Evolutionary conservation across 2,329 filamentous ascomycete genomes (phyloP).

Genomic region (Monilinia fructicola): DNA sequence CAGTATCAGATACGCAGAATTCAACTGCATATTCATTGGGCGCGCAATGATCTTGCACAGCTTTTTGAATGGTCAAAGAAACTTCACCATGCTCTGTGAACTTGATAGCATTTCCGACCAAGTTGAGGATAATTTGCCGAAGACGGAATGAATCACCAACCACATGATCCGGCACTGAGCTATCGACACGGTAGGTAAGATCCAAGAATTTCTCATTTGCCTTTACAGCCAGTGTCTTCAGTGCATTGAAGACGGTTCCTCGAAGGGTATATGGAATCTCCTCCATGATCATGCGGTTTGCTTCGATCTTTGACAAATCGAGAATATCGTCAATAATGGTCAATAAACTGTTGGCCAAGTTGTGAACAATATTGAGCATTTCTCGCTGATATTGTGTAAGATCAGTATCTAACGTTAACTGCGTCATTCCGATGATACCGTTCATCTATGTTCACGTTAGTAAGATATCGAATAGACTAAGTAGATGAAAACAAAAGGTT

Average conservation of each 20-base stretch:
- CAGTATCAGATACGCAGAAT: slow-evolving; percentile 93
- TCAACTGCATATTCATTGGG: slow-evolving; percentile 87
- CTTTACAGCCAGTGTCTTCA: slow-evolving; percentile 95
- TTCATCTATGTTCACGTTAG: slow-evolving; percentile 21
- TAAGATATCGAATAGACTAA: not conserved
- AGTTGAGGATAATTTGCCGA: slow-evolving; percentile 92
- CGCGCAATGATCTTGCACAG: slow-evolving; percentile 63
- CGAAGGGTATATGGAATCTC: slow-evolving; percentile 94
- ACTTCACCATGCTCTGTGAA: slow-evolving; percentile 98
- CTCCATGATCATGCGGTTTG: slow-evolving; percentile 96
- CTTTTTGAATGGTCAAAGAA: slow-evolving; percentile 82
- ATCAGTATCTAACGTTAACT: slow-evolving; percentile 91
- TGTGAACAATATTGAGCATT: slow-evolving; percentile 98
- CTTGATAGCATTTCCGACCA: slow-evolving; percentile 98
- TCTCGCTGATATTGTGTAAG: slow-evolving; percentile 93
- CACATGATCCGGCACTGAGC: slow-evolving; percentile 89
- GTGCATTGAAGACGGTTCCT: slow-evolving; percentile 92
- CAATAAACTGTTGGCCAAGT: slow-evolving; percentile 89
- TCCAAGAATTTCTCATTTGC: slow-evolving; percentile 95
- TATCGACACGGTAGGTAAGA: slow-evolving; percentile 90
- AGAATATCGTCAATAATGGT: slow-evolving; percentile 91
- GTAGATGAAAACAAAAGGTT: not conserved
- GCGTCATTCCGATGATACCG: slow-evolving; percentile 63
- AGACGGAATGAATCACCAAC: slow-evolving; percentile 95
- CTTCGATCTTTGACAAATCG: slow-evolving; percentile 81